These are phyloP conservation scores for Hansenula sp. DNA, from an alignment of 1,139 yeast genomes.

Conservation along the genomic window DNA sequence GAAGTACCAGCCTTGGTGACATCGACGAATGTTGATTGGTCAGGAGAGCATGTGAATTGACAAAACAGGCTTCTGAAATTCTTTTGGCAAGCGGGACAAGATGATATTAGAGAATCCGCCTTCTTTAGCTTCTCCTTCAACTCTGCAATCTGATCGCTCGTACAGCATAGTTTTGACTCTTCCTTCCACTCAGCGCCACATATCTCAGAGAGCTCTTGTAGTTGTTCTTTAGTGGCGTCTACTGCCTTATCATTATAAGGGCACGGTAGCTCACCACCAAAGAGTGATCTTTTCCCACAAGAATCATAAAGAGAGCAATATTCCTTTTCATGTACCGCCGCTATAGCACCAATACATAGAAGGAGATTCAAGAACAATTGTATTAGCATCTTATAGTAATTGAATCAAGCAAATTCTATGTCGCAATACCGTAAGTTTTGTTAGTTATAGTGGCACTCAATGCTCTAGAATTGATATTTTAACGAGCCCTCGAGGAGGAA, in stretches of 20 bases:
- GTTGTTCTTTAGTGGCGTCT: slow-evolving; percentile 41
- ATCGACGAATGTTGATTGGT: slow-evolving; percentile 73
- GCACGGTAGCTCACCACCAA: slow-evolving; percentile 81
- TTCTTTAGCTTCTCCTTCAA: slow-evolving; percentile 56
- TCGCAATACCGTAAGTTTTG: too few species aligned
- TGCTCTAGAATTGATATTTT: too few species aligned
- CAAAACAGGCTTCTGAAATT: slow-evolving; percentile 87
- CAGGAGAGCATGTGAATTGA: slow-evolving; percentile 84
- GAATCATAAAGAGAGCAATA: slow-evolving; percentile 28
- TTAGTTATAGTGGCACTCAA: too few species aligned
- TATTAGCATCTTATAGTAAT: neutral
- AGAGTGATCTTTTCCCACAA: slow-evolving; percentile 79
- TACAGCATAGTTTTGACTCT: slow-evolving; percentile 47
- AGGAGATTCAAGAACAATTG: neutral
- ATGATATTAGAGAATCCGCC: slow-evolving; percentile 76
- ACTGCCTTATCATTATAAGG: slow-evolving; percentile 49
- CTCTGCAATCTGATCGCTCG: slow-evolving; percentile 42
- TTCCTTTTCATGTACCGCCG: slow-evolving; percentile 5
- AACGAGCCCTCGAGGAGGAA: too few species aligned
- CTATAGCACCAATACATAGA: neutral
- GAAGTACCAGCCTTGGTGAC: slow-evolving; percentile 56
- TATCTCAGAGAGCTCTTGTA: slow-evolving; percentile 45
- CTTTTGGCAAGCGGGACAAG: slow-evolving; percentile 92
- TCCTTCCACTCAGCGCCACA: slow-evolving; percentile 70
- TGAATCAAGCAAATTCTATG: too few species aligned